A percentile compares a stretch with the other conserved stretches of the same genome.
Evolutionary conservation across 2,329 filamentous ascomycete genomes (phyloP).

Genomic region (Amauroascus verrucosus): DNA sequence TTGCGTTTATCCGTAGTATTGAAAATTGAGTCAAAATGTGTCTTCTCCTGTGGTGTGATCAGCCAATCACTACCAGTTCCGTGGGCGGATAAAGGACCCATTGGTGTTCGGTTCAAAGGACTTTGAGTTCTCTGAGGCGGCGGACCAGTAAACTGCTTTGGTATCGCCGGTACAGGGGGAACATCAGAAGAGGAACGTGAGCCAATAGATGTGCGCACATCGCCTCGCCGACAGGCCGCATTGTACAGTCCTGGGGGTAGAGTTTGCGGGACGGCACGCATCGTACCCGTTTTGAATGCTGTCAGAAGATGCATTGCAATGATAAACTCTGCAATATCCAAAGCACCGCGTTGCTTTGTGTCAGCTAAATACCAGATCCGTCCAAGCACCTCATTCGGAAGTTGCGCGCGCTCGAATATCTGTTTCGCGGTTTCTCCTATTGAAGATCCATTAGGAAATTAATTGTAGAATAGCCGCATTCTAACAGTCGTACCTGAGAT

Average conservation of each 20-base stretch:
- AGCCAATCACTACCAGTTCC: constrained; percentile 64
- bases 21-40: constrained; percentile 79
- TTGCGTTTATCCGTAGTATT: constrained; percentile 68
- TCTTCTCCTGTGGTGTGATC: constrained; percentile 72
- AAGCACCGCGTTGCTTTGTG: constrained; percentile 77
- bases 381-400: constrained; percentile 85
- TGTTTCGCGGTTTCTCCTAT: constrained; percentile 74
- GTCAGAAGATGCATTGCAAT: constrained; percentile 97
- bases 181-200: constrained; percentile 40
- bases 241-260: constrained; percentile 83
- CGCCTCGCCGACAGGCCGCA: constrained; percentile 63
- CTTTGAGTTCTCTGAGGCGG: constrained; percentile 50
- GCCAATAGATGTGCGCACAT: constrained; percentile 43
- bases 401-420: constrained; percentile 85
- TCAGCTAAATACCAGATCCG: constrained; percentile 94
- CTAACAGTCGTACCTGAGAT: constrained; percentile 50
- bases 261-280: constrained; percentile 67
- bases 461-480: not conserved
- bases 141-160: constrained; percentile 68
- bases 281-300: constrained; percentile 72
- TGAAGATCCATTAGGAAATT: constrained; percentile 13
- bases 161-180: constrained; percentile 57
- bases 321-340: constrained; percentile 85
- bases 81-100: constrained; percentile 42
- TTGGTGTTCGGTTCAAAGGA: constrained; percentile 44